Conservation (phyloP, 1,139 yeast species). For the Blastobotrys malaysiensis region DNA sequence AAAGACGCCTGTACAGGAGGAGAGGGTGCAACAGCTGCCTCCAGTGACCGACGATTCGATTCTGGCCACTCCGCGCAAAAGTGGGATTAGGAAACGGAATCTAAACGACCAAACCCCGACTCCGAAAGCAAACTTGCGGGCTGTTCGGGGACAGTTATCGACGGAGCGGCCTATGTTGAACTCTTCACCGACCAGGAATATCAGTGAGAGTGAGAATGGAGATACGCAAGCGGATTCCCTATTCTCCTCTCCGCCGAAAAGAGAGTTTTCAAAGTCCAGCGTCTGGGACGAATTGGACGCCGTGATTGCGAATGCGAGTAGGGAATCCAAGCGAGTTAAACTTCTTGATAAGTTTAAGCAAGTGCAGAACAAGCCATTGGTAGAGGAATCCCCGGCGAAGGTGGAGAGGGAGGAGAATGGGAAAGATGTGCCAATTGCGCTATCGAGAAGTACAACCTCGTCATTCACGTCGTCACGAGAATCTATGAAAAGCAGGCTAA, state of each 20-base stretch:
- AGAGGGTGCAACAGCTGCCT: not conserved
- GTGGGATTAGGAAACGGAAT: not conserved
- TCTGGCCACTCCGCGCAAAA: not conserved
- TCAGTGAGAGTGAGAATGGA: not conserved
- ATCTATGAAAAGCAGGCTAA: not conserved
- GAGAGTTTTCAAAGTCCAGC: not conserved
- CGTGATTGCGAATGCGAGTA: not conserved
- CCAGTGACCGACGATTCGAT: not conserved
- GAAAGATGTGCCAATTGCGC: not conserved
- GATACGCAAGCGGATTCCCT: not conserved
- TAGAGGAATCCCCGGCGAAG: not conserved
- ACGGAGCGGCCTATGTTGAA: not conserved
- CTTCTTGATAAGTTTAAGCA: not conserved
- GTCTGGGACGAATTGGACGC: not conserved
- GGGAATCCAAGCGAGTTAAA: not conserved
- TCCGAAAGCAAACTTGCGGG: not conserved
- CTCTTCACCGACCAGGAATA: not conserved
- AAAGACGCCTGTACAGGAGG: not conserved
- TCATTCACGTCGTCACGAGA: not conserved
- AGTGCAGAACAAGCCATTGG: not conserved
- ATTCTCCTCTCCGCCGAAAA: not conserved
- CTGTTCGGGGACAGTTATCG: not conserved
- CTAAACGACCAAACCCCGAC: not conserved
- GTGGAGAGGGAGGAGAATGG: not conserved
- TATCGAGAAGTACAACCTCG: not conserved